Base-by-base conservation (phyloP, 139 green algal species). In the Coccomyxa sp. region DNA sequence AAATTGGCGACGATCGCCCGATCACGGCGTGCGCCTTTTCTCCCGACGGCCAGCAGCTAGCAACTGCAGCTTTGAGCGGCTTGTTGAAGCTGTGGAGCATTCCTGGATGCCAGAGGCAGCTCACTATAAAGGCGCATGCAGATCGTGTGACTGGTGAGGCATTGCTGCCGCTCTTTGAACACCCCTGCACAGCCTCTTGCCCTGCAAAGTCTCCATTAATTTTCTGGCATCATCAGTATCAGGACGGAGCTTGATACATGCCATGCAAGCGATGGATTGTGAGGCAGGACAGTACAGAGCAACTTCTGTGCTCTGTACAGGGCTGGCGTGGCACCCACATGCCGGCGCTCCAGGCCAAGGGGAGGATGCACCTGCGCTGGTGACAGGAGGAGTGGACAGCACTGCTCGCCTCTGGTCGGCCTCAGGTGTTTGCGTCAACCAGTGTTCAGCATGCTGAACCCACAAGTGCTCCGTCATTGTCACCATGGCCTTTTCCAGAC, bases 1-100 rank as follows among this genome's bases (percentile, higher is more conserved):
- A 98, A 87, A 85, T 98, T 15, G 96, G 91, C 0, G 95, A 98
- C 80, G 93, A 95, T n/a, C 90, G 96, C 28, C 96, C 95, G 27
- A 87, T 98, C 13, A 85, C 84, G 15, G 86, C 85, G 31, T 98
- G 93, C 85, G 67, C 81, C 13, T 96, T 99, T 81, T 94, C 91
- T 1, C 89, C 92, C 0, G 88, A 94, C 38, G 95, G 90, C 28
- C 68, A 28, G 3, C 15, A 82, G 14, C 83, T 99, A 27, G 93
- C 92, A 21, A 96, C 90, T 0, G 87, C 84, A 63, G 85, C 90
- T 11, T 98, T 94, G 96, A 93, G 90, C 59, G 95, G 95, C 68
- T 79, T 79, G 0, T 68, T 95, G 38, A 92, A 92, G 58, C 28
- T 98, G 27, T 99, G 95, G 95, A 79, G 68, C 1, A 84, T 89